phyloP scores from a whole-genome alignment of 179 eudicot species.

The Monotropa hypopitys region DNA sequence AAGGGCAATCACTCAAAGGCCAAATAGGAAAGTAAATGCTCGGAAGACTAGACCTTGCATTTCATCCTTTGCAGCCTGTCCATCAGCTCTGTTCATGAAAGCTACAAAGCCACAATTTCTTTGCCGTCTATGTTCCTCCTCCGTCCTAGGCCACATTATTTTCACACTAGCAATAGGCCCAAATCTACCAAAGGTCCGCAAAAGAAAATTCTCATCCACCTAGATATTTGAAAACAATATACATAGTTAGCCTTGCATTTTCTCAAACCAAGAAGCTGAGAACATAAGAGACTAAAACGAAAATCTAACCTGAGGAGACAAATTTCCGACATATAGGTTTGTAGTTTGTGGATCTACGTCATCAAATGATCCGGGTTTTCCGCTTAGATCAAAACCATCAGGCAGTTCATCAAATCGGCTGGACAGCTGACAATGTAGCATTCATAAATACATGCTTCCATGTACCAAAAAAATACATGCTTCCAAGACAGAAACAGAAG shows the following conservation, averaged over 20 bases:
- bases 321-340: constrained; percentile 91
- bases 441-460: not conserved
- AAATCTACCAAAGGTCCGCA: constrained; percentile 94
- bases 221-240: constrained; percentile 11
- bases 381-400: constrained; percentile 83
- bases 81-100: constrained; percentile 93
- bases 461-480: not conserved
- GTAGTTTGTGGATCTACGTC: constrained; percentile 98
- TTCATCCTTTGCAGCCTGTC: constrained; percentile 98
- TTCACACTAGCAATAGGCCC: constrained; percentile 99
- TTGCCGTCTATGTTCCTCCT: constrained; percentile 86
- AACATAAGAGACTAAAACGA: constrained; percentile 3
- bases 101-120: constrained; percentile 99
- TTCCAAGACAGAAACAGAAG: not conserved
- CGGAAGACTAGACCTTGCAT: constrained; percentile 62
- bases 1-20: not conserved
- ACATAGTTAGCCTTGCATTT: not conserved
- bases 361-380: constrained; percentile 86
- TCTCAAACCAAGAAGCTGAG: not conserved
- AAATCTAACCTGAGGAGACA: constrained; percentile 71
- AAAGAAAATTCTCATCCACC: constrained; percentile 97
- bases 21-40: not conserved
- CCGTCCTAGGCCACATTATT: constrained; percentile 99
- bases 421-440: constrained; percentile 31
- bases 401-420: constrained; percentile 89